Conservation (phyloP, 192 early-diverging fungal species). For the Obelidium mucronatum region DNA sequence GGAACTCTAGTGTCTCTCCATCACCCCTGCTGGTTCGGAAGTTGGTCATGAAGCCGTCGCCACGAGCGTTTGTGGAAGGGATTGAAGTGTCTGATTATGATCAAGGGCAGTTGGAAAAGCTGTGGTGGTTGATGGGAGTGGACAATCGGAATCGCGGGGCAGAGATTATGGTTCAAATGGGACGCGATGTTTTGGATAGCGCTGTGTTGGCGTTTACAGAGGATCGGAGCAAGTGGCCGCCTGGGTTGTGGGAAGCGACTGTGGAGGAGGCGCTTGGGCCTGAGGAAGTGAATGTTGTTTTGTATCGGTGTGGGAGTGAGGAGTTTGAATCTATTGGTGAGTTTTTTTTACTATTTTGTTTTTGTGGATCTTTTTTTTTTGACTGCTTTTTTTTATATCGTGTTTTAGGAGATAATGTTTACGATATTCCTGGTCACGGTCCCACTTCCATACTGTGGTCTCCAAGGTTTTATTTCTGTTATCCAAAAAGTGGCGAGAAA, state of each 20-base stretch:
- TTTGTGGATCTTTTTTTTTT: neutral
- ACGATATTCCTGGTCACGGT: constrained; percentile 91
- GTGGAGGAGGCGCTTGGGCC: constrained; percentile 60
- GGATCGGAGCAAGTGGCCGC: constrained; percentile 47
- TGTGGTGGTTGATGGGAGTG: constrained; percentile 56
- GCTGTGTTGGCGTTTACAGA: constrained; percentile 44
- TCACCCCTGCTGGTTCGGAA: constrained; percentile 13
- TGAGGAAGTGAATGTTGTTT: constrained; percentile 82
- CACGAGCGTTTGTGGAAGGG: neutral
- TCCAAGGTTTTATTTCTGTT: constrained; percentile 91
- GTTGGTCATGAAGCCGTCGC: neutral
- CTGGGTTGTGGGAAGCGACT: constrained; percentile 67
- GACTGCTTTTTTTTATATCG: constrained; percentile 15
- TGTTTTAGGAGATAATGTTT: constrained; percentile 81
- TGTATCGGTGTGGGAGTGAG: constrained; percentile 89
- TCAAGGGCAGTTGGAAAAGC: constrained; percentile 39
- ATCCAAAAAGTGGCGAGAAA: constrained; percentile 78
- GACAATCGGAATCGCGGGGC: constrained; percentile 42
- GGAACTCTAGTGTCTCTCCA: no score
- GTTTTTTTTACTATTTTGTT: neutral
- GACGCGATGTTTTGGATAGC: constrained; percentile 52
- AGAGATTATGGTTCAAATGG: constrained; percentile 59
- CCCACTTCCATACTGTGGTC: constrained; percentile 84
- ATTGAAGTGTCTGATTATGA: constrained; percentile 1
- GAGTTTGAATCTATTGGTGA: constrained; percentile 81